Percentiles rank a stretch among this genome's conserved stretches.
These are phyloP conservation scores for Moesziomyces sp. DNA, from an alignment of 1,284 basidiomycete genomes.

Conservation along the genomic window DNA sequence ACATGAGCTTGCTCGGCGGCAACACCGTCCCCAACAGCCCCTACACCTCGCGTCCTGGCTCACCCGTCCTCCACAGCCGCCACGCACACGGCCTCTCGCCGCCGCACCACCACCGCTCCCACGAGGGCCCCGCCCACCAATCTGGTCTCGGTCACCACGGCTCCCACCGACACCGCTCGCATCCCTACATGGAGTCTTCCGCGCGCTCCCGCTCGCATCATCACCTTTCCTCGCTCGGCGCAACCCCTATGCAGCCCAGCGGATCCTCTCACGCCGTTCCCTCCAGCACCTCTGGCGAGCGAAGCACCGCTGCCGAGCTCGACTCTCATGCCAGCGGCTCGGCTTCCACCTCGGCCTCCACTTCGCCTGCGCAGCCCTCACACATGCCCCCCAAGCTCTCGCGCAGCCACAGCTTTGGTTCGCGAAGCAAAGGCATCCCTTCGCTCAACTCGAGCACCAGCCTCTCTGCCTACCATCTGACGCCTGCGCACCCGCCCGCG, in stretches of 20 bases:
- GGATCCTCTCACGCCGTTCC: slow-evolving; percentile 25
- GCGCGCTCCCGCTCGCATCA: slow-evolving; percentile 61
- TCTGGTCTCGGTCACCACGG: slow-evolving; percentile 63
- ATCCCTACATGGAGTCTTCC: slow-evolving; percentile 57
- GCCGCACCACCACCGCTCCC: slow-evolving; percentile 43
- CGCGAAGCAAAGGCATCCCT: slow-evolving; percentile 44
- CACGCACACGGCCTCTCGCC: slow-evolving; percentile 34
- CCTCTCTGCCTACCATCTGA: slow-evolving; percentile 56
- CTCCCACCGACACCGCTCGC: slow-evolving; percentile 62
- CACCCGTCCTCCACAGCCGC: slow-evolving; percentile 49
- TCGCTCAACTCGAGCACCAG: slow-evolving; percentile 46
- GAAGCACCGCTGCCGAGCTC: slow-evolving; percentile 58
- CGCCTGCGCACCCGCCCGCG: slow-evolving; percentile 14
- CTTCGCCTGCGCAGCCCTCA: slow-evolving; percentile 42
- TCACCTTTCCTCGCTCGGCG: slow-evolving; percentile 59
- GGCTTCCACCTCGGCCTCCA: slow-evolving; percentile 47
- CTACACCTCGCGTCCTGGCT: slow-evolving; percentile 57
- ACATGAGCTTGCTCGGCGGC: slow-evolving; percentile 63
- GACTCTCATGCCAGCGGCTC: slow-evolving; percentile 41
- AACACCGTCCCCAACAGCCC: slow-evolving; percentile 65
- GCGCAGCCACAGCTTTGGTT: slow-evolving; percentile 49
- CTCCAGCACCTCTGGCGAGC: slow-evolving; percentile 59
- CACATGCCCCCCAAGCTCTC: slow-evolving; percentile 47
- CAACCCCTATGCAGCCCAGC: slow-evolving; percentile 27
- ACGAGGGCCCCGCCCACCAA: slow-evolving; percentile 61